Base-by-base conservation (phyloP, 345 rosid genomes). In the Limnanthes douglasii region DNA sequence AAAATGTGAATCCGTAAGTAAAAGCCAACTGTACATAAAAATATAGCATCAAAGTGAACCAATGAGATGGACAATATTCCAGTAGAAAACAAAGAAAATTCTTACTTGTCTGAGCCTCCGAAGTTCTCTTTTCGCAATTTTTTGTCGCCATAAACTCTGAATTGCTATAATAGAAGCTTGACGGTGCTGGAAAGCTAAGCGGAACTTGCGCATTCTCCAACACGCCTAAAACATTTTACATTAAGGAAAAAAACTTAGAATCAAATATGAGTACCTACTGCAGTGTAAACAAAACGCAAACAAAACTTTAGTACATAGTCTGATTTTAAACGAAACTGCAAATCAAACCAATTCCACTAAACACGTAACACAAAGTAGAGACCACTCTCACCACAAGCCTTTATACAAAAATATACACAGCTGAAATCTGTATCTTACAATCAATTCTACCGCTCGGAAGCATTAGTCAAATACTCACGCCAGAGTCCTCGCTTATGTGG, bases 141-240 rank as follows among this genome's bases (percentile, higher is more conserved):
- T 90, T 64, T 63, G 70, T 61, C 82, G 83, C 95, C 95, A 90
- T 18, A 46, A 72, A 53, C 98, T 76, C 54, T 90, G 95, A 51
- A 90, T 53, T 35, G 86, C 78, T 47, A 72, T 68, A 40, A 90
- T 69, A 48, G 65, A 77, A 51, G 67, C 58, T 48, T 62, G 83
- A 59, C 38, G 63, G 47, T 46, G 62, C 34, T 51, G 71, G 39
- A 73, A 55, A 38, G 78, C 93, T 39, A 64, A 51, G 36, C 67
- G 86, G 62, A 72, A 69, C 62, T 69, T 74, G 70, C 34, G 53
- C 64, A 70, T 54, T 62, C 82, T 72, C 98, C 92, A 90, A 46
- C 58, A 29, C 54, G 73, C 78, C 98, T 90, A 56, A 21, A 5
- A 48, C 18, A 43, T 51, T 46, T 43, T 37, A 28, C 5, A 33